Percentiles rank a stretch among this genome's conserved stretches.
Conservation (phyloP, 352 stramenopile species). For the Globisporangium perplexum region DNA sequence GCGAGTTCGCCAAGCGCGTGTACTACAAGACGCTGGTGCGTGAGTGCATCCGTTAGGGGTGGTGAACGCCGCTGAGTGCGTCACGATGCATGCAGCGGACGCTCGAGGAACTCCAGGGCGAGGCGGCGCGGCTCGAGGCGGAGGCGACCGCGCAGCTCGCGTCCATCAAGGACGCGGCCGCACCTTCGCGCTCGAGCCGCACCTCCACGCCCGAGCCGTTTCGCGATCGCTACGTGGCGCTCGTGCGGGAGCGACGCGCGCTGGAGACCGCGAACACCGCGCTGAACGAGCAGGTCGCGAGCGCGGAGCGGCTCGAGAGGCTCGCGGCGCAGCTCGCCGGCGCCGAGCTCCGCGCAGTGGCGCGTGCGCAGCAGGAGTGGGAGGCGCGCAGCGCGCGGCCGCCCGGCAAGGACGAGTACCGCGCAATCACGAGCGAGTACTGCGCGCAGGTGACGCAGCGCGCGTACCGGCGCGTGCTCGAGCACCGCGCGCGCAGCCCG, state of each 20-base stretch:
- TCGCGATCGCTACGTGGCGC: neutral
- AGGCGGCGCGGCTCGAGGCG: constrained; percentile 1
- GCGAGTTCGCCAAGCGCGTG: constrained; percentile 5
- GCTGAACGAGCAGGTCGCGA: neutral
- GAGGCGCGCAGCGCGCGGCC: constrained; percentile 2
- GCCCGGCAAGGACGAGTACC: neutral
- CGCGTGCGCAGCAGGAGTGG: constrained; percentile 3
- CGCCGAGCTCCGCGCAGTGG: constrained; percentile 2
- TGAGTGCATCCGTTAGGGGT: too few species aligned
- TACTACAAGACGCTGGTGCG: constrained; percentile 12
- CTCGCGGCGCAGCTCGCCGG: constrained; percentile 1
- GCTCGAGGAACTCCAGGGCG: constrained; percentile 3
- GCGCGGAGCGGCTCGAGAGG: neutral
- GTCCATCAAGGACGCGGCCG: neutral
- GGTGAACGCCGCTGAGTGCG: neutral
- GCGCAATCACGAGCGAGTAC: constrained; percentile 5
- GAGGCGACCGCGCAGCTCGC: neutral
- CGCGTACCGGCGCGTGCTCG: constrained; percentile 3
- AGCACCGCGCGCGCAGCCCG: neutral
- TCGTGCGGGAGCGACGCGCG: neutral
- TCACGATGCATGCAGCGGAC: neutral
- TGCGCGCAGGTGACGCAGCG: constrained; percentile 7
- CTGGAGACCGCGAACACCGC: neutral
- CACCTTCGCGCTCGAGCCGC: neutral
- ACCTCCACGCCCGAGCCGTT: neutral